These are phyloP conservation scores for Anacardium occidentale DNA, from an alignment of 345 rosid genomes.

Conservation along the genomic window DNA sequence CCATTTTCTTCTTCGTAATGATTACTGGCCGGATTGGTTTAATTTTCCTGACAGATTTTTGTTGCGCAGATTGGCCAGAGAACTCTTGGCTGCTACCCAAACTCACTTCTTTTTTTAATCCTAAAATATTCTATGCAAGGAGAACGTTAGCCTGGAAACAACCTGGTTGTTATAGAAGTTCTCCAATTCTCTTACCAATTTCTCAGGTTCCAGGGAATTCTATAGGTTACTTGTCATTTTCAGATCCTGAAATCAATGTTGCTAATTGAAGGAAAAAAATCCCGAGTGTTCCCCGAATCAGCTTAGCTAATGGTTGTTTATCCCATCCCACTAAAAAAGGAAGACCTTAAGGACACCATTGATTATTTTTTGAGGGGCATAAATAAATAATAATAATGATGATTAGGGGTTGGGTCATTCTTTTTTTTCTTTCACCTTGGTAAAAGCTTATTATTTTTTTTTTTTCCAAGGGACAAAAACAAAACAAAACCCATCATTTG, in stretches of 20 bases:
- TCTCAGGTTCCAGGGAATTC: slow-evolving; percentile 15
- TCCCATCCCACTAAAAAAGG: background rate
- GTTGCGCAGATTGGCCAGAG: background rate
- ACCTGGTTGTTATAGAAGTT: background rate
- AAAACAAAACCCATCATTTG: slow-evolving; percentile 39
- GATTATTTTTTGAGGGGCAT: slow-evolving; percentile 29
- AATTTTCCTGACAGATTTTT: background rate
- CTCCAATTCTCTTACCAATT: no score
- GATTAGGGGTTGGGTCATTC: slow-evolving; percentile 49
- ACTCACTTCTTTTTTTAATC: no score
- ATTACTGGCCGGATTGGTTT: background rate
- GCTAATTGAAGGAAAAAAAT: slow-evolving; percentile 17
- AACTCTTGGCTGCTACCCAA: no score
- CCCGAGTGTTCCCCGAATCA: slow-evolving; percentile 19
- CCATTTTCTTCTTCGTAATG: background rate
- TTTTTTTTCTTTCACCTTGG: background rate
- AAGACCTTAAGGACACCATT: slow-evolving; percentile 14
- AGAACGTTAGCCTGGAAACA: no score
- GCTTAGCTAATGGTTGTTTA: background rate
- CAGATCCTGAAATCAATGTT: slow-evolving; percentile 35
- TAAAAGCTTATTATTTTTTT: no score
- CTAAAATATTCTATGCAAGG: no score
- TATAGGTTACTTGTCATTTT: slow-evolving; percentile 31
- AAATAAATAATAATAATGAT: slow-evolving; percentile 14
- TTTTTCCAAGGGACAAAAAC: slow-evolving; percentile 9